These are phyloP conservation scores for Neurospora pannonica DNA, from an alignment of 495 filamentous ascomycete genomes.

Conservation along the genomic window DNA sequence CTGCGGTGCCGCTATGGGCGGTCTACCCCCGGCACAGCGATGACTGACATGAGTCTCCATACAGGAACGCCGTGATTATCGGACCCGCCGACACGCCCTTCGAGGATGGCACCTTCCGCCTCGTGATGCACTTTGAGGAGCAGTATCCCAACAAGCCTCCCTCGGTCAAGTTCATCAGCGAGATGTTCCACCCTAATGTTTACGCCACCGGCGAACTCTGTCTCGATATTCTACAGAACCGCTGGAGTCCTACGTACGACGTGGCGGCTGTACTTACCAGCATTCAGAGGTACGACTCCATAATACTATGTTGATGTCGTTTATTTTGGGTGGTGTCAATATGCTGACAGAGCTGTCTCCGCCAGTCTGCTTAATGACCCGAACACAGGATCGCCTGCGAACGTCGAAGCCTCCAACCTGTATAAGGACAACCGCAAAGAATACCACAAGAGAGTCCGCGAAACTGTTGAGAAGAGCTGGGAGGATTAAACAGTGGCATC, in stretches of 20 bases:
- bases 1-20: not conserved
- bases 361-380: slow-evolving; percentile 91
- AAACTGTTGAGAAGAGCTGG: slow-evolving; percentile 99
- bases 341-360: slow-evolving; percentile 11
- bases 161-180: slow-evolving; percentile 93
- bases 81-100: slow-evolving; percentile 96
- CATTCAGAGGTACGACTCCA: slow-evolving; percentile 71
- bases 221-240: slow-evolving; percentile 92
- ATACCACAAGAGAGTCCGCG: slow-evolving; percentile 87
- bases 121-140: slow-evolving; percentile 99
- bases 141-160: slow-evolving; percentile 98
- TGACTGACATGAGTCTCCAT: slow-evolving; percentile 7
- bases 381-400: slow-evolving; percentile 93
- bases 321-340: not conserved
- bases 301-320: not conserved
- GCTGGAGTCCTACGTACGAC: slow-evolving; percentile 98
- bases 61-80: slow-evolving; percentile 97
- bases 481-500: slow-evolving; percentile 52
- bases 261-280: slow-evolving; percentile 95
- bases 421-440: slow-evolving; percentile 98
- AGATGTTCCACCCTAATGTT: slow-evolving; percentile 99
- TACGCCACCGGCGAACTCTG: slow-evolving; percentile 96
- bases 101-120: slow-evolving; percentile 93
- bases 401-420: slow-evolving; percentile 95
- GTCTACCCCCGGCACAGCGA: not conserved